Evolutionary conservation across 108 stramenopile genomes (phyloP), one percentile per base, ranked within the genome.

Genomic region (Cyclotella choctawhatcheeana): DNA sequence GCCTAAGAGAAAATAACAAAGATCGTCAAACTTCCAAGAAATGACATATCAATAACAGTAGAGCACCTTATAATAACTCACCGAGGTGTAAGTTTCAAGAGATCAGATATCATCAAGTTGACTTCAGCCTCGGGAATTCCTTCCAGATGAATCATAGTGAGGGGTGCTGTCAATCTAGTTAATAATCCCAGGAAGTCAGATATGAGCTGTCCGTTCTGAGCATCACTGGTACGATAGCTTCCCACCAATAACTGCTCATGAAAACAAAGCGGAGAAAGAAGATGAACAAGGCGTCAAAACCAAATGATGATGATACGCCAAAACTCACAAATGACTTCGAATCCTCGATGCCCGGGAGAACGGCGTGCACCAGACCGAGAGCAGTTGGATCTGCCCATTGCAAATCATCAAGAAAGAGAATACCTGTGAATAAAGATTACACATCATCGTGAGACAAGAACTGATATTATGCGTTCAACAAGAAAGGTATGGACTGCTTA

Each of bases 81-180:
- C 32, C 65, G 74, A 13, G 64, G 64, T 22, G 18, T 18, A 0
- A 64, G 24, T 17, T 64, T 21, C 16, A 67, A 44, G 0, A 77
- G 20, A 37, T 64, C 50, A 0, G 79, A 48, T 35, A 88, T 64
- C 43, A 85, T 58, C 8, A 17, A 24, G 65, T 85, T 82, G 0
- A 81, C 48, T 52, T 45, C 50, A 20, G 75, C 55, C 4, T 56
- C 53, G 27, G 6, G 4, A 4, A 54, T 26, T 25, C 25, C 53
- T 14, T 54, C 27, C 5, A 54, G 53, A 54, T 29, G 24, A 2
- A 54, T 29, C 3, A 26, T 54, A 27, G 21, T 54, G 22, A 17
- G 5, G 3, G 53, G 5, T 8, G 27, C 14, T 4, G 25, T 54
- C 26, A 54, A 54, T 54, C 6, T 24, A 7, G 53, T 27, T 29